Evolutionary conservation across 495 filamentous ascomycete genomes (phyloP).

Genomic region (Talaromyces ruber): DNA sequence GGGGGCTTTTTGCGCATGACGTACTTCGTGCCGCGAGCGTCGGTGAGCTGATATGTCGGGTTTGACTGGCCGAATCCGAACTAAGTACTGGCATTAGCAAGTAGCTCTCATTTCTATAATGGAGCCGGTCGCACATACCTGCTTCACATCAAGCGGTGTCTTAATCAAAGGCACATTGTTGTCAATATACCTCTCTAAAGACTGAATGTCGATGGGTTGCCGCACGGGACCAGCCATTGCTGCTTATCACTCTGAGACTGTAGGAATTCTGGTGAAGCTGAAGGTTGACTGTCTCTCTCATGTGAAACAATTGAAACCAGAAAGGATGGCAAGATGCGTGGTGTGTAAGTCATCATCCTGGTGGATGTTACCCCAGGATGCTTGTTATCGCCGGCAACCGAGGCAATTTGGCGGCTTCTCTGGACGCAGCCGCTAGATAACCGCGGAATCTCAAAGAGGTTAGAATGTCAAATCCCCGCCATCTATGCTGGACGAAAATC

Average conservation of each 20-base stretch:
- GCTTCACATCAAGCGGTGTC: conserved; percentile 76
- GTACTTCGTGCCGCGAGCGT: conserved; percentile 55
- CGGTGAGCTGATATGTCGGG: conserved; percentile 85
- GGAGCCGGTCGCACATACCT: conserved; percentile 45
- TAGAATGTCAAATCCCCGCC: not conserved
- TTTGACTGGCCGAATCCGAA: conserved; percentile 97
- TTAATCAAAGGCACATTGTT: conserved; percentile 70
- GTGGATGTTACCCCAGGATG: not conserved
- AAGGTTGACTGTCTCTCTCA: not conserved
- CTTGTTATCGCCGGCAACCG: not conserved
- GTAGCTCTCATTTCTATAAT: not conserved
- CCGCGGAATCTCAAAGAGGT: not conserved
- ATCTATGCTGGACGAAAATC: not conserved
- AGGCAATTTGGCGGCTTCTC: not conserved
- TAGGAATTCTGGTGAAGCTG: not conserved
- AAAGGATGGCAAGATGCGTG: not conserved
- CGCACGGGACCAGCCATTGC: conserved; percentile 81
- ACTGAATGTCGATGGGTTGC: conserved; percentile 74
- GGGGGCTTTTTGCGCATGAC: conserved; percentile 96
- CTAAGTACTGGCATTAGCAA: conserved; percentile 30
- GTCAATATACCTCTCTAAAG: conserved; percentile 70
- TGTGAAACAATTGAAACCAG: not conserved
- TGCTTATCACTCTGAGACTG: not conserved
- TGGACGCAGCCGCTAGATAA: not conserved
- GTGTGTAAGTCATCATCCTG: not conserved